Base-by-base conservation (phyloP, 495 filamentous ascomycete genomes). In the Jackrogersella multiformis region DNA sequence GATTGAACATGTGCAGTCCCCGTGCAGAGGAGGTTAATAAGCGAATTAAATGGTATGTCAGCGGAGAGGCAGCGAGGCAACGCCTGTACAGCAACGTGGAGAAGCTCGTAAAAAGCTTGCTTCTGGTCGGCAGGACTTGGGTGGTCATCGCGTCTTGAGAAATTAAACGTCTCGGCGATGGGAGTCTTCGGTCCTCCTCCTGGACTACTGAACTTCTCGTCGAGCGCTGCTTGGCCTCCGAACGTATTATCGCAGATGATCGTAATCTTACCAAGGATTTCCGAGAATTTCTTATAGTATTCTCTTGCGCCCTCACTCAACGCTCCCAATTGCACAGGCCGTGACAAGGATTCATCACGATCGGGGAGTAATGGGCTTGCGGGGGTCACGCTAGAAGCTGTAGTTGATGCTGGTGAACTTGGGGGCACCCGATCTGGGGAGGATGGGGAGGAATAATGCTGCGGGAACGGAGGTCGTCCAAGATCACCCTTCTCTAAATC, bases 211-310 rank as follows among this genome's bases (percentile, higher is more conserved):
- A 97, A 96, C 74, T 96, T 97, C 76, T 99, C 96, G 66, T 99
- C 95, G 44, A 98, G 77, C 1, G 91, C 92, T 23, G 93, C 95
- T 76, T 99, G 95, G 4, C 95, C 95, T 52, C 96, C 96, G 76
- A 98, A 98, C 5, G 94, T 90, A 62, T 95, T 94, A 75, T 98
- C 94, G 76, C 95, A 98, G 9, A 98, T 87, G 28, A 97, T 88
- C 1, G 93, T 97, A 44, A 99, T 96, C 73, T 97, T 95, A 23
- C 94, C 94, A 6, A 99, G 80, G 5, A 97, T 94, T 70, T 97
- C 92, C 71, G 93, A 98, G 72, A 99, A 99, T 35, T 87, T 88
- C 35, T 87, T 81, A 71, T 97, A 97, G 72, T 93, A 93, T 32
- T 91, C 90, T 68, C 86, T 91, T 1, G 92, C 87, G 28, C 87